phyloP scores from a whole-genome alignment of 148 eudicot genomes.

The Cornus florida region DNA sequence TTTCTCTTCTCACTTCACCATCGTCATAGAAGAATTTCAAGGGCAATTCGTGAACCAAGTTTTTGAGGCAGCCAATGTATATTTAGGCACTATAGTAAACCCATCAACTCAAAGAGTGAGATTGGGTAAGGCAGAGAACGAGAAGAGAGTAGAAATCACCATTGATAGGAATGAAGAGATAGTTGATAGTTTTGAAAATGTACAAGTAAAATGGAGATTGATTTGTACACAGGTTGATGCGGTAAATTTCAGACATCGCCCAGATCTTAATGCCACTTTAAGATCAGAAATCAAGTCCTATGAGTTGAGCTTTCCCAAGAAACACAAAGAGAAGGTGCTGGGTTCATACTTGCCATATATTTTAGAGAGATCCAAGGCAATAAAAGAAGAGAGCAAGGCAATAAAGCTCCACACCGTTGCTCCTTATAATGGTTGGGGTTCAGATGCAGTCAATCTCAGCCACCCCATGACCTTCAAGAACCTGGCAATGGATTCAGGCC shows the following conservation, averaged over 20 bases:
- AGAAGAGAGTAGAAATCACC: constrained; percentile 1
- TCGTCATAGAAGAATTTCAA: constrained; percentile 20
- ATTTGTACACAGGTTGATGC: neutral
- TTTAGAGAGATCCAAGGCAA: constrained; percentile 9
- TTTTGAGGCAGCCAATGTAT: constrained; percentile 12
- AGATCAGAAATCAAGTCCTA: constrained; percentile 15
- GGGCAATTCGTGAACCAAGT: constrained; percentile 6
- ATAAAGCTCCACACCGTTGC: constrained; percentile 9
- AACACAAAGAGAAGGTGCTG: constrained; percentile 13
- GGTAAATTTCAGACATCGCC: neutral
- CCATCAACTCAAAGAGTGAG: constrained; percentile 8
- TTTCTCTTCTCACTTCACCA: constrained; percentile 17
- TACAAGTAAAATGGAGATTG: constrained; percentile 18
- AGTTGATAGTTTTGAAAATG: constrained; percentile 2
- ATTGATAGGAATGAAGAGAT: constrained; percentile 15
- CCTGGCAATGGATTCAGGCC: constrained; percentile 12
- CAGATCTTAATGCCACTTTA: constrained; percentile 6
- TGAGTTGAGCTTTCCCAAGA: constrained; percentile 17
- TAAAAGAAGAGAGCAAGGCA: constrained; percentile 9
- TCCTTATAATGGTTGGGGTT: neutral
- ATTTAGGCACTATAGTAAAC: constrained; percentile 15
- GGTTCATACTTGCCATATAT: constrained; percentile 8
- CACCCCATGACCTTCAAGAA: constrained; percentile 23
- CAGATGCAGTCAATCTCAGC: neutral
- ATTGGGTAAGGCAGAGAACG: constrained; percentile 3